A percentile compares a stretch with the other conserved stretches of the same genome.
Evolutionary conservation across 352 stramenopile genomes (phyloP).

Genomic region (Globisporangium cederbergense): DNA sequence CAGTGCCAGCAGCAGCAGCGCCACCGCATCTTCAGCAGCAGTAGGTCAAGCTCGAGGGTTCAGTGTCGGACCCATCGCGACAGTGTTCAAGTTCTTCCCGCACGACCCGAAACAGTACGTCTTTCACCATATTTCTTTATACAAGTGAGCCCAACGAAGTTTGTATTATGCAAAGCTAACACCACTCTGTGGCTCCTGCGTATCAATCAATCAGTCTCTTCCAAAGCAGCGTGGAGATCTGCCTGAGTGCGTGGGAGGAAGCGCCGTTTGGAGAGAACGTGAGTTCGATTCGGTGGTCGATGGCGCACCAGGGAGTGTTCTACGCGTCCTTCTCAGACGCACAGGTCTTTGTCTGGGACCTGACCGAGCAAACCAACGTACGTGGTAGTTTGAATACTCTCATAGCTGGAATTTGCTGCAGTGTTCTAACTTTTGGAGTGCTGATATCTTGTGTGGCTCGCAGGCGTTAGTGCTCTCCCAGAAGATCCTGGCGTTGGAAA

Average conservation of each 20-base stretch:
- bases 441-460: not conserved
- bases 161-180: not conserved
- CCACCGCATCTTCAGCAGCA: conserved; percentile 5
- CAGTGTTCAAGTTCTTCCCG: conserved; percentile 48
- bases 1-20: no score
- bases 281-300: conserved; percentile 46
- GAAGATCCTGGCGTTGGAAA: conserved; percentile 21
- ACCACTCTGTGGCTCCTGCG: not conserved
- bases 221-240: conserved; percentile 27
- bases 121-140: conserved; percentile 5
- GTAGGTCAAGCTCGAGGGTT: conserved; percentile 4
- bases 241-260: conserved; percentile 55
- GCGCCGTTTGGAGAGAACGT: conserved; percentile 39
- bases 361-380: conserved; percentile 42
- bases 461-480: conserved; percentile 32
- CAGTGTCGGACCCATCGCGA: conserved; percentile 41
- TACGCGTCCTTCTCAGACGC: conserved; percentile 50
- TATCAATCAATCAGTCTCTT: conserved; percentile 38
- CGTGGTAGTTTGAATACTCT: not conserved
- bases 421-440: not conserved
- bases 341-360: conserved; percentile 49
- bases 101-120: conserved; percentile 52
- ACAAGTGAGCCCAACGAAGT: not conserved
- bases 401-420: not conserved
- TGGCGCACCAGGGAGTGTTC: conserved; percentile 47